Evolutionary conservation across 371 early-diverging fungal genomes (phyloP).

Genomic region (Nematocida sp.): DNA sequence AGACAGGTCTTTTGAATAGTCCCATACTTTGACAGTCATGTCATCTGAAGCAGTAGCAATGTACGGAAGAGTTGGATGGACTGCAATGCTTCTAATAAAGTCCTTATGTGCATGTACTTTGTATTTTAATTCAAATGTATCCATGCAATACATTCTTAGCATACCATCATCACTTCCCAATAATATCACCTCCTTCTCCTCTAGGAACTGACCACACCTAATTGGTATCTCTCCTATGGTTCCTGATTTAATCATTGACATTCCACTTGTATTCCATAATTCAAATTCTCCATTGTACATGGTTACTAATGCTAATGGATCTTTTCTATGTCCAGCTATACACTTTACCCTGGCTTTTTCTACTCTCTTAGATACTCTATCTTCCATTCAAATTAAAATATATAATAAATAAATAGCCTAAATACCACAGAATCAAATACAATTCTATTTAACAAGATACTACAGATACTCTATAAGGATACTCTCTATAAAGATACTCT

Average conservation of each 20-base stretch:
- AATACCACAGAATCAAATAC: too few species aligned
- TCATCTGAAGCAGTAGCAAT: slow-evolving; percentile 62
- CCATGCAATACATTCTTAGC: slow-evolving; percentile 47
- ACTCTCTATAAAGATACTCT: too few species aligned
- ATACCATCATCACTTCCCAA: slow-evolving; percentile 61
- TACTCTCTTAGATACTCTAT: slow-evolving; percentile 33
- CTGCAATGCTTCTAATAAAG: slow-evolving; percentile 60
- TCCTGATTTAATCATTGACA: slow-evolving; percentile 35
- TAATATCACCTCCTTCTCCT: slow-evolving; percentile 46
- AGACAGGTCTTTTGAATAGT: slow-evolving; percentile 39
- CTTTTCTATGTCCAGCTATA: slow-evolving; percentile 50
- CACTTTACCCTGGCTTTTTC: slow-evolving; percentile 57
- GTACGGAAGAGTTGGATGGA: slow-evolving; percentile 40
- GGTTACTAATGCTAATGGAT: slow-evolving; percentile 50
- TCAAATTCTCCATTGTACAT: slow-evolving; percentile 59
- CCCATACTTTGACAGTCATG: slow-evolving; percentile 58
- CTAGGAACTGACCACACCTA: slow-evolving; percentile 51
- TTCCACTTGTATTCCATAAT: slow-evolving; percentile 51
- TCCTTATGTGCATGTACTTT: slow-evolving; percentile 59
- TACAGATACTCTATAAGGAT: background rate
- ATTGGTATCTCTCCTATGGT: slow-evolving; percentile 57
- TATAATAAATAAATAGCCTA: too few species aligned
- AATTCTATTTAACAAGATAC: background rate
- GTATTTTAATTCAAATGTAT: slow-evolving; percentile 49
- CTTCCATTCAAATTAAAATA: slow-evolving; percentile 47